Evolutionary conservation across 768 basidiomycete species (phyloP).

Genomic region (Lactarius sanguifluus): DNA sequence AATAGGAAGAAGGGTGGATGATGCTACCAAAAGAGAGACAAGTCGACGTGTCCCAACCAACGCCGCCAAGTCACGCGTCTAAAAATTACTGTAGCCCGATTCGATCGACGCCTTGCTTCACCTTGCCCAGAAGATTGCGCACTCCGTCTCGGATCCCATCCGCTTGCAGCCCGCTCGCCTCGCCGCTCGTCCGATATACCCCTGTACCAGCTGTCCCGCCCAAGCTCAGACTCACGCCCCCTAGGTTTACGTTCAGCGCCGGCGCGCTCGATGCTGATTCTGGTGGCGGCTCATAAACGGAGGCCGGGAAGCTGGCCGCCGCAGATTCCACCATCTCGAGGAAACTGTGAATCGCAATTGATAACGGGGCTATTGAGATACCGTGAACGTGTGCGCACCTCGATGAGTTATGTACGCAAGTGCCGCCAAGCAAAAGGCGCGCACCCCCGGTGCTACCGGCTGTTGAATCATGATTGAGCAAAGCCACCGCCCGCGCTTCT

Average conservation of each 20-base stretch:
- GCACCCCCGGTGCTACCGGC: conserved; percentile 60
- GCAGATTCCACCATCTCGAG: conserved; percentile 85
- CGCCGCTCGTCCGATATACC: conserved; percentile 78
- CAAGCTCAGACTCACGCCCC: conserved; percentile 89
- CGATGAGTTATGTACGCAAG: conserved; percentile 91
- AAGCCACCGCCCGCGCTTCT: conserved; percentile 81
- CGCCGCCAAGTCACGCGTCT: conserved; percentile 12
- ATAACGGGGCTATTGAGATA: background rate
- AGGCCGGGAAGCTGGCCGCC: conserved; percentile 56
- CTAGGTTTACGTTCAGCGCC: conserved; percentile 87
- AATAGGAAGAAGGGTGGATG: conserved; percentile 2
- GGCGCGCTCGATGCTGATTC: conserved; percentile 74
- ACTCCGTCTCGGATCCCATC: conserved; percentile 91
- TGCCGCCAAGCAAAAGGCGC: conserved; percentile 87
- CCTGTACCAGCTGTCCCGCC: conserved; percentile 84
- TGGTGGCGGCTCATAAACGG: conserved; percentile 73
- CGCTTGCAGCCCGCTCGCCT: conserved; percentile 67
- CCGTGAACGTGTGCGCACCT: conserved; percentile 50
- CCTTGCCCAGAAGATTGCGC: conserved; percentile 81
- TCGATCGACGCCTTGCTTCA: conserved; percentile 79
- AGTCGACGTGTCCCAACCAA: conserved; percentile 13
- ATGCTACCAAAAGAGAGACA: background rate
- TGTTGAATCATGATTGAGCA: conserved; percentile 80
- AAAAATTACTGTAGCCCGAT: conserved; percentile 40
- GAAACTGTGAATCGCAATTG: conserved; percentile 51